Evolutionary conservation across 441 rosid species (phyloP), one percentile per base, ranked within the genome.

Genomic region (Omphalea diandra): DNA sequence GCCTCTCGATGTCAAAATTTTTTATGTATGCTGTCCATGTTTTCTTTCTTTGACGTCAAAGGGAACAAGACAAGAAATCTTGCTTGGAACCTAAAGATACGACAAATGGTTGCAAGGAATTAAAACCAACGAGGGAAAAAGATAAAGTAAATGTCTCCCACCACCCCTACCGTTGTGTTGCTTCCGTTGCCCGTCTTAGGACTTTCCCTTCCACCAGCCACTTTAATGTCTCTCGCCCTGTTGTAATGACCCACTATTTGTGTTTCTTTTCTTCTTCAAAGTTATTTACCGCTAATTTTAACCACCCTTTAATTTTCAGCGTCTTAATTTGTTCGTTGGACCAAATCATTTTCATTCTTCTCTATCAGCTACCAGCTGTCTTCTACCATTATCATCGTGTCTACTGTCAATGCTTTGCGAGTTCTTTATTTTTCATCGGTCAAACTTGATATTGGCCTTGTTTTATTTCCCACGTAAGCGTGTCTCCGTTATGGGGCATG

Each of bases 131-230:
- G 33, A 73, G 72, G 35, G 38, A 70, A 79, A 81, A 76, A 79
- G 74, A 32, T 71, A 77, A 79, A 81, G 75, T 12, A 63, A 66
- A 78, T 89, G 95, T 86, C 58, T 86, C 98, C 98, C 81, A 84
- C 85, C 83, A 67, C 66, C 82, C 85, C 92, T 83, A 86, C 94
- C 89, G 64, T 46, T 4, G 69, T 69, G 81, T 58, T 86, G 79
- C 76, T 81, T 80, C 80, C 67, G 79, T 77, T 74, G 70, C 65
- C 70, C 69, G 63, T 76, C 75, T 68, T 41, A 47, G 20, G 9
- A 53, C 67, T 81, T 81, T 81, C 78, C 52, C 80, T 81, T 61
- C 70, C 80, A 70, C 77, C 85, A 70, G 82, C 17, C 73, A 76
- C 86, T 66, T 78, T 80, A 61, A 47, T 49, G 73, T 75, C 81